Percentiles rank a stretch among this genome's conserved stretches.
Conservation (phyloP, 257 asterid species). For the Rauvolfia tetraphylla region DNA sequence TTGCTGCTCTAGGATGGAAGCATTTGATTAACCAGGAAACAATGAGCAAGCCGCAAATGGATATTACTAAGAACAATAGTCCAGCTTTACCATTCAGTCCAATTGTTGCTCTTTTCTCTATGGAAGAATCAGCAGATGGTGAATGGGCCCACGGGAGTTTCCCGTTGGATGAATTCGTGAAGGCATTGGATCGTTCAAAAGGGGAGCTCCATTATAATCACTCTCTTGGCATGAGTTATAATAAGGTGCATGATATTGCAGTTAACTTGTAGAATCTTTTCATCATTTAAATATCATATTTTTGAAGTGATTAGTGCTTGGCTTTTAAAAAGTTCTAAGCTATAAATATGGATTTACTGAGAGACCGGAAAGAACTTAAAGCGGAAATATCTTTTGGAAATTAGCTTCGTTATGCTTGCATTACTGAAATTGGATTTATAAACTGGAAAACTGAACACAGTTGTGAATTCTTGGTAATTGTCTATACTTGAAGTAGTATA, state of each 20-base stretch:
- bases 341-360: background rate
- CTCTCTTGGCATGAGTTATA: slow-evolving; percentile 86
- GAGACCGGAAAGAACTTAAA: background rate
- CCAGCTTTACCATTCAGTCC: slow-evolving; percentile 64
- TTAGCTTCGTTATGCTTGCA: background rate
- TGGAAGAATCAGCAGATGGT: slow-evolving; percentile 47
- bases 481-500: background rate
- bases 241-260: slow-evolving; percentile 59
- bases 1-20: slow-evolving; percentile 69
- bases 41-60: slow-evolving; percentile 30
- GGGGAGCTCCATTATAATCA: slow-evolving; percentile 87
- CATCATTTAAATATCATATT: slow-evolving; percentile 4
- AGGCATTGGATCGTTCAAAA: slow-evolving; percentile 75
- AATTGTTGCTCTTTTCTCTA: slow-evolving; percentile 60
- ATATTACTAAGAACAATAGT: slow-evolving; percentile 18
- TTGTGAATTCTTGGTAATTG: slow-evolving; percentile 3
- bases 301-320: too few species aligned
- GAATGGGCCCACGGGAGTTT: slow-evolving; percentile 93
- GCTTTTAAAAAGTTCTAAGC: background rate
- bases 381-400: background rate
- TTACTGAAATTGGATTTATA: background rate
- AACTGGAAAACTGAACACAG: background rate
- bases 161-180: slow-evolving; percentile 80
- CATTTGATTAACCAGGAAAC: slow-evolving; percentile 41
- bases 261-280: slow-evolving; percentile 24